Conservation (phyloP, 1,284 basidiomycete species). For the Inonotus hispidus region DNA sequence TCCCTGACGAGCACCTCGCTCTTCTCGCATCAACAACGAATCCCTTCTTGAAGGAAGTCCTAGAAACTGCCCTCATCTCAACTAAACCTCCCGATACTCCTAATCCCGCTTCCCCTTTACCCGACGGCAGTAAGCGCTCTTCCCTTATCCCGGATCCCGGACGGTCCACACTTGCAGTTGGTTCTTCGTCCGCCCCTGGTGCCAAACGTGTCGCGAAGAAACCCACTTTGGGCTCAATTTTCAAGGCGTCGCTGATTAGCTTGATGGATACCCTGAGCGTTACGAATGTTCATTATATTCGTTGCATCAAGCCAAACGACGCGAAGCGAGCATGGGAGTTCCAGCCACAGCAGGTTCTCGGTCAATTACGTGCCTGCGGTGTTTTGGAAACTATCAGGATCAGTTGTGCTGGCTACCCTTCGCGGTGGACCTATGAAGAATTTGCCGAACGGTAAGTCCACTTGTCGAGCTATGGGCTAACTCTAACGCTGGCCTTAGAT, state of each 20-base stretch:
- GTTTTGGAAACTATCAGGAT: constrained; percentile 99
- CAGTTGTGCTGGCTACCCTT: constrained; percentile 97
- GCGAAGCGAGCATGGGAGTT: constrained; percentile 96
- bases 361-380: constrained; percentile 96
- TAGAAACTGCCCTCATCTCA: constrained; percentile 82
- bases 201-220: constrained; percentile 71
- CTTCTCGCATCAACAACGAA: constrained; percentile 86
- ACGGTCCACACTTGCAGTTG: constrained; percentile 58
- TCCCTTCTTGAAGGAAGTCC: constrained; percentile 89
- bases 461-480: not conserved
- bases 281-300: constrained; percentile 99
- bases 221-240: constrained; percentile 97
- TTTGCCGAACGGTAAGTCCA: constrained; percentile 89
- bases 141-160: constrained; percentile 83
- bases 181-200: constrained; percentile 31
- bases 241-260: constrained; percentile 91
- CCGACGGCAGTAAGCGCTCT: constrained; percentile 72
- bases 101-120: constrained; percentile 64
- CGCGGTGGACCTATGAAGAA: constrained; percentile 98
- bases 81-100: constrained; percentile 61
- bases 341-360: constrained; percentile 91
- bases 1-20: constrained; percentile 95
- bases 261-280: constrained; percentile 97
- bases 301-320: constrained; percentile 99
- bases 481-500: constrained; percentile 44